Evolutionary conservation across 2,329 filamentous ascomycete genomes (phyloP), one percentile per base, ranked within the genome.

Genomic region (Penicillium aurantiogriseum): DNA sequence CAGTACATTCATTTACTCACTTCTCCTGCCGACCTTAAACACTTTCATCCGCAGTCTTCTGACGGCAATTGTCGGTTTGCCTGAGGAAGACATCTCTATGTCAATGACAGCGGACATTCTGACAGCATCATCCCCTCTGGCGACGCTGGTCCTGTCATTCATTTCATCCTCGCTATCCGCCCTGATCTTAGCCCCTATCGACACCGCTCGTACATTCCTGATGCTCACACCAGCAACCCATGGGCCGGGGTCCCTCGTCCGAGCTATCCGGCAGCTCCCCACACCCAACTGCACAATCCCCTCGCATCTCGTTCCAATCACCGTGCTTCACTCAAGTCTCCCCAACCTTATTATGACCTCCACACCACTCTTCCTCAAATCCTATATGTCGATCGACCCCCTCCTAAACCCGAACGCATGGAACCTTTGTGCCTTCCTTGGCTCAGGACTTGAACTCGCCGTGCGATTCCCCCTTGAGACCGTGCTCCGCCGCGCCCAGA

Each of bases 381-480:
- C 90, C n/a, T 88, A 90, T 59, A 85, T 97, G 64, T 83, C 87
- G 61, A 87, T 97, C 67, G 91, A 96, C 72, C 90, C 89, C 25
- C 83, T 94, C 55, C 78, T 88, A 31, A 91, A 91, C 6, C 92
- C 94, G 0, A 86, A 87, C 43, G 84, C 89, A 15, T 97, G 95
- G 80, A 91, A 88, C 21, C 72, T 96, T 45, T 86, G 87, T 69
- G 90, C 90, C 52, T 96, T 97, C 76, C 81, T 90, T 64, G 86
- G 90, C 15, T 92, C 90, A 2, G 87, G 88, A 0, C 81, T 86
- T 2, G 92, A 96, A 48, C 84, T 97, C 33, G 89, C 94, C 67
- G 76, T 96, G 64, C 92, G 93, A 69, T 85, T 97, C 13, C 94
- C 94, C 0, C 80, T 97, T 5, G 94, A 99, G 76, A 97, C 93